Percentiles rank a stretch among this genome's conserved stretches.
Evolutionary conservation across 768 basidiomycete species (phyloP).

Genomic region (Tylopilus vinaceipallidus): DNA sequence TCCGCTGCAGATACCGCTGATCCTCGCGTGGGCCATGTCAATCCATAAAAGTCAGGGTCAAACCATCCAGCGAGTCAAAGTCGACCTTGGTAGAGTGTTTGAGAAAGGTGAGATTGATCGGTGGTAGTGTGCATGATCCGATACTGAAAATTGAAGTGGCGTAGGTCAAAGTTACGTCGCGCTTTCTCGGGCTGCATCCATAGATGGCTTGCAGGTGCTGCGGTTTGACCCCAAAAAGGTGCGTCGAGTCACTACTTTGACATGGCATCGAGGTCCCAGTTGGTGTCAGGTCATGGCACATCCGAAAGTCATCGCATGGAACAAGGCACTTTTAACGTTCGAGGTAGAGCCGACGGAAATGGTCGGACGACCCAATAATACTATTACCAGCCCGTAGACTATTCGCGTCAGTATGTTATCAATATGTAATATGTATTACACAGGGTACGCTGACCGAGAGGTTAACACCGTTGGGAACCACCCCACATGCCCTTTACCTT

Average conservation of each 20-base stretch:
- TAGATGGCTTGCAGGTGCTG: slow-evolving; percentile 54
- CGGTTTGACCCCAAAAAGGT: slow-evolving; percentile 54
- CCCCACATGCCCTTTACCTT: no score
- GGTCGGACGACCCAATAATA: background rate
- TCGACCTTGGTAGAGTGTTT: slow-evolving; percentile 66
- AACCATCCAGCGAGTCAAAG: slow-evolving; percentile 62
- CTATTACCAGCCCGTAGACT: background rate
- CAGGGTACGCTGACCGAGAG: no score
- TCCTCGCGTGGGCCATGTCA: slow-evolving; percentile 74
- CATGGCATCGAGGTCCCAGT: background rate
- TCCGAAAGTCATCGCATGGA: slow-evolving; percentile 45
- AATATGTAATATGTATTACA: slow-evolving; percentile 11
- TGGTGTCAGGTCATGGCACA: slow-evolving; percentile 40
- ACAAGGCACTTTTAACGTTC: slow-evolving; percentile 24
- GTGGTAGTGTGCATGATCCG: no score
- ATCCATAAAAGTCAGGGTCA: slow-evolving; percentile 81
- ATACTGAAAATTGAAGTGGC: background rate
- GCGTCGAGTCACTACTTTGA: background rate
- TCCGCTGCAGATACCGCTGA: slow-evolving; percentile 67
- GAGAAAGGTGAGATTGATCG: slow-evolving; percentile 41
- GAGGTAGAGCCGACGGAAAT: background rate
- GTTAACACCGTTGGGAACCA: no score
- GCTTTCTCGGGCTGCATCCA: slow-evolving; percentile 49
- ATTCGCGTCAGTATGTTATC: background rate
- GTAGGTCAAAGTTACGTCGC: slow-evolving; percentile 49